These are phyloP conservation scores for Alternaria sp. DNA, from an alignment of 2,329 filamentous ascomycete genomes.

Conservation along the genomic window DNA sequence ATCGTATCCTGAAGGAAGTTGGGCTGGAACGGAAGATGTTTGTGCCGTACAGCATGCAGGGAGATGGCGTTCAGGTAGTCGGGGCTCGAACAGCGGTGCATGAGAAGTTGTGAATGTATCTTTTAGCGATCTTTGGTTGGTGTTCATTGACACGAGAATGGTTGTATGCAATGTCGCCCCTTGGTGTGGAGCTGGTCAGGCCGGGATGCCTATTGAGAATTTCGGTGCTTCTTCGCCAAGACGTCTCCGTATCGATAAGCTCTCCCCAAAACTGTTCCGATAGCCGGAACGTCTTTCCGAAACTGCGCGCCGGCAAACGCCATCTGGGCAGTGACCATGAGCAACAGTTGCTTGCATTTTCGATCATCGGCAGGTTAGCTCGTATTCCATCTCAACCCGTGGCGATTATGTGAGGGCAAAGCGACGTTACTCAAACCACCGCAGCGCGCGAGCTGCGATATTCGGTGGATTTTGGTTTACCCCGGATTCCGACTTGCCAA, in stretches of 20 bases:
- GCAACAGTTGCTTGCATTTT: background rate
- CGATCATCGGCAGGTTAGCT: background rate
- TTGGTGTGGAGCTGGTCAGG: background rate
- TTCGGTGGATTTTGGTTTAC: conserved; percentile 3
- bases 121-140: background rate
- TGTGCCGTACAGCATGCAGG: conserved; percentile 7
- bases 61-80: conserved; percentile 9
- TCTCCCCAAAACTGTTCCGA: background rate
- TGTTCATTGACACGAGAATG: background rate
- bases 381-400: background rate
- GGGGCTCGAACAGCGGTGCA: background rate
- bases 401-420: background rate
- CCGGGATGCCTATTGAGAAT: background rate
- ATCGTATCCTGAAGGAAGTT: conserved; percentile 3
- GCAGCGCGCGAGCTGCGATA: background rate
- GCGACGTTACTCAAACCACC: background rate
- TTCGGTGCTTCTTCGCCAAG: background rate
- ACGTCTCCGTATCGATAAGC: background rate
- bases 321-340: background rate
- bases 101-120: background rate
- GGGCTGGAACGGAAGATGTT: conserved; percentile 8
- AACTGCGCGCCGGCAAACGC: background rate
- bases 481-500: conserved; percentile 1
- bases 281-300: too few relatives aligned
- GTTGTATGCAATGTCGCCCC: background rate